These are phyloP conservation scores for Colletotrichum sp. DNA, from an alignment of 2,329 filamentous ascomycete species.

Conservation along the genomic window DNA sequence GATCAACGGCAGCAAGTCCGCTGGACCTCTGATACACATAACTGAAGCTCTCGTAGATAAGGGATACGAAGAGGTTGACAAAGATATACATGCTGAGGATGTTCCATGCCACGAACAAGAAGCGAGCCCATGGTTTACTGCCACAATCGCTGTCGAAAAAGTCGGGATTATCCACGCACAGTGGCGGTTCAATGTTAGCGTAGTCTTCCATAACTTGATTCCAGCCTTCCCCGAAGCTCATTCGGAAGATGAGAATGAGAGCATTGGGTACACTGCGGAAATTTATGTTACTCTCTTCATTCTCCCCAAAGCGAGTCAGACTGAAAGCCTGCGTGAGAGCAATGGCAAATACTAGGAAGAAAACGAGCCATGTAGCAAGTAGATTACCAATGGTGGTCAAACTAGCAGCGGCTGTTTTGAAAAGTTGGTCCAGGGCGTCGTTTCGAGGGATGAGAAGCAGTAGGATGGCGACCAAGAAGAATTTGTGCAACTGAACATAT, in stretches of 20 bases:
- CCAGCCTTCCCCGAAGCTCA: constrained; percentile 95
- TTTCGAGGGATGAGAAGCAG: constrained; percentile 93
- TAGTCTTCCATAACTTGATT: constrained; percentile 97
- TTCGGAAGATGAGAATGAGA: constrained; percentile 89
- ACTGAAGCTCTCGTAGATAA: constrained; percentile 99
- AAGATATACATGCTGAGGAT: constrained; percentile 99
- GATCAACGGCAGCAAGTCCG: constrained; percentile 86
- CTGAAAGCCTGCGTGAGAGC: constrained; percentile 96
- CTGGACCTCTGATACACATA: constrained; percentile 98
- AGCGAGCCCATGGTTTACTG: constrained; percentile 85
- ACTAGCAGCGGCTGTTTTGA: constrained; percentile 97
- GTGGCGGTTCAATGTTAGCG: constrained; percentile 77
- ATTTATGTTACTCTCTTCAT: constrained; percentile 82
- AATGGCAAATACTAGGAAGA: constrained; percentile 96
- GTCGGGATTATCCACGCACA: constrained; percentile 73
- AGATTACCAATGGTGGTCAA: constrained; percentile 89
- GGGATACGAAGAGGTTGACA: constrained; percentile 95
- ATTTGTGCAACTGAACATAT: constrained; percentile 86
- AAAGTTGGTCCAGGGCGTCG: constrained; percentile 95
- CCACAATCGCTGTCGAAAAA: constrained; percentile 95
- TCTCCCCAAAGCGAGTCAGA: constrained; percentile 81
- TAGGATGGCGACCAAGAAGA: constrained; percentile 89
- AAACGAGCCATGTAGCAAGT: constrained; percentile 94
- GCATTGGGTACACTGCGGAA: constrained; percentile 94
- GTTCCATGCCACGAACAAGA: constrained; percentile 96